Evolutionary conservation across 345 rosid species (phyloP).

Genomic region (Syzygium grande): DNA sequence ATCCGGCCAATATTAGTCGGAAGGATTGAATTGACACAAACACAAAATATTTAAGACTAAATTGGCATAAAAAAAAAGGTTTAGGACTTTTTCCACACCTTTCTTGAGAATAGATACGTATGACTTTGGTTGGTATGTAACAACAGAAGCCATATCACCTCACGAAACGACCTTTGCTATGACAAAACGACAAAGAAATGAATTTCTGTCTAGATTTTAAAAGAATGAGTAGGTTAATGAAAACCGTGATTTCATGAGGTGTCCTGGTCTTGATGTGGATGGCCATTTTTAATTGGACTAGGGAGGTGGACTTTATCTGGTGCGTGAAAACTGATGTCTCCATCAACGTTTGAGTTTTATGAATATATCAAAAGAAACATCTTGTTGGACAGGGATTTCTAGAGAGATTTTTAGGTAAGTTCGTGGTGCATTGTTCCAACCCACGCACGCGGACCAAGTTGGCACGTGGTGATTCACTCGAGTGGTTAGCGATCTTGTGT

Average conservation of each 20-base stretch:
- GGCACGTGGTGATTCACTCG: background rate
- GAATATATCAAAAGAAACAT: background rate
- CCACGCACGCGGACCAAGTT: background rate
- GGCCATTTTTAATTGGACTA: no score
- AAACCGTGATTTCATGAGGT: background rate
- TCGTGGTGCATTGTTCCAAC: background rate
- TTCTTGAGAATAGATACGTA: background rate
- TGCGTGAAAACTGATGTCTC: background rate
- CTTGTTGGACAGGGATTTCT: background rate
- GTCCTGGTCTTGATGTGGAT: no score
- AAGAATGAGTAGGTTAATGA: background rate
- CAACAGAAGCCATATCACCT: background rate
- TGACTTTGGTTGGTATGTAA: background rate
- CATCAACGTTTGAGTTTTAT: no score
- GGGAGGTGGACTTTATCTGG: background rate
- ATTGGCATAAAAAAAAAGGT: no score
- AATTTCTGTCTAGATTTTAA: accelerated
- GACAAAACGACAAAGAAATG: background rate
- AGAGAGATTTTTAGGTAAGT: background rate
- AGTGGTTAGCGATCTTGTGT: background rate
- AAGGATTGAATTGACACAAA: no score
- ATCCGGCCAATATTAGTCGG: no score
- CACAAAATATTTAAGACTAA: no score
- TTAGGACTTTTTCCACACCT: no score
- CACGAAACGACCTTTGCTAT: background rate